Evolutionary conservation across 106 monocot genomes (phyloP), one percentile per base, ranked within the genome.

Genomic region (Chionographis japonica): DNA sequence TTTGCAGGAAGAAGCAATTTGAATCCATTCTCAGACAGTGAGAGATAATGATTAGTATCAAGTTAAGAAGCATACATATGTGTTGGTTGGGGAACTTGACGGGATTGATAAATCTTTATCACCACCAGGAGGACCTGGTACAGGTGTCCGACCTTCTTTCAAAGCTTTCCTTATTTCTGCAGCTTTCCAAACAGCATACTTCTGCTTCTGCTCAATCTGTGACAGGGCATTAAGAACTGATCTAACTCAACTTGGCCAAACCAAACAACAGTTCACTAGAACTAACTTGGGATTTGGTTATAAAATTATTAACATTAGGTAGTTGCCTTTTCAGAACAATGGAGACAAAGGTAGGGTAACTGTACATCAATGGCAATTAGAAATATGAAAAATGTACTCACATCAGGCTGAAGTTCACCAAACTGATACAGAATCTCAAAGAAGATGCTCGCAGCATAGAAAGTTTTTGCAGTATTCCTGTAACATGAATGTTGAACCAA

Each of bases 401-500:
- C 97, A 71, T 97, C 97, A 61, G 95, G 84, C 42, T 83, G 88
- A 60, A 84, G 79, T 69, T 95, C 89, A 65, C 89, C 92, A 72
- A 95, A 95, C 74, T 92, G 92, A 72, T 60, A 73, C 37, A 95
- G 75, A 70, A 88, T 88, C 69, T 95, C 95, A 82, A 81, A 94
- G 72, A 95, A 95, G 61, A 95, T 92, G 66, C 82, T 85, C 37
- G 95, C 89, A 65, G 95, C 95, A 79, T 91, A 95, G 72, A 95
- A 95, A 12, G 86, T 95, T 71, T 95, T 95, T 57, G 95, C 95
- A 73, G 95, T 95, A 77, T 86, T 81, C 78, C 94, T 94, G 83
- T 58, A 70, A 73, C 46, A 81, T 14, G 19, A 19, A 78, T 17
- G 15, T 17, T 38, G 3, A 3, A 63, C 57, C 16, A 19, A 55